Base-by-base conservation (phyloP, 75 land plant species). In the Picea sitchensis region DNA sequence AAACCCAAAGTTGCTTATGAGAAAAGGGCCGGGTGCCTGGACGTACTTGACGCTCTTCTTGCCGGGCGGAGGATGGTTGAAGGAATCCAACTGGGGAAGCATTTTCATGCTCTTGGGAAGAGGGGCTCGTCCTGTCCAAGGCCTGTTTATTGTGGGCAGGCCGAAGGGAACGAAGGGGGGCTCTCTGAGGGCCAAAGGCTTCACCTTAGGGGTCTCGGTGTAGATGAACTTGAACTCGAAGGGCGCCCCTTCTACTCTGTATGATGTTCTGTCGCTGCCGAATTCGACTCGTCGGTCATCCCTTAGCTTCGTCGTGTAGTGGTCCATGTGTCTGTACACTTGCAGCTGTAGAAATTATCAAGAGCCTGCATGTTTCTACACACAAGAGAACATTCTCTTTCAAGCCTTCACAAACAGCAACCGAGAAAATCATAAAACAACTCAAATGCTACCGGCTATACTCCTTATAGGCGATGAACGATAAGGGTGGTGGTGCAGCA, bases 31-130 rank as follows among this genome's bases (percentile, higher is more conserved):
- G 1, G 99, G 93, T 30, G 81, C 69, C 82, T 95, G 95, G 31
- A 97, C 94, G 31, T 83, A 82, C 82, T 97, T 97, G 23, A 97
- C 90, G 21, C 98, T 94, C 80, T 97, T 97, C 83, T 95, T 95
- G 4, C 83, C 68, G 0, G 88, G 83, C 0, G 99, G 98, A 2
- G 95, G 98, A 62, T 84, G 84, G 58, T 75, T 72, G 75, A 93
- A 95, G 4, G 96, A 93, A 47, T 97, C 98, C 36, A 97, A 92
- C 78, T 91, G 94, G 58, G 83, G 90, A 62, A 86, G 76, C 80
- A 83, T 88, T 86, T 97, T 97, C 88, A 93, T 95, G 82, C 91
- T 90, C 47, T 80, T 74, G 18, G 87, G 89, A 68, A 91, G 59
- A 36, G 99, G 99, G 8, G 86, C 77, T 68, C 87, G 44, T 18